phyloP scores from a whole-genome alignment of 306 rosid species.

The Oemleria cerasiformis region DNA sequence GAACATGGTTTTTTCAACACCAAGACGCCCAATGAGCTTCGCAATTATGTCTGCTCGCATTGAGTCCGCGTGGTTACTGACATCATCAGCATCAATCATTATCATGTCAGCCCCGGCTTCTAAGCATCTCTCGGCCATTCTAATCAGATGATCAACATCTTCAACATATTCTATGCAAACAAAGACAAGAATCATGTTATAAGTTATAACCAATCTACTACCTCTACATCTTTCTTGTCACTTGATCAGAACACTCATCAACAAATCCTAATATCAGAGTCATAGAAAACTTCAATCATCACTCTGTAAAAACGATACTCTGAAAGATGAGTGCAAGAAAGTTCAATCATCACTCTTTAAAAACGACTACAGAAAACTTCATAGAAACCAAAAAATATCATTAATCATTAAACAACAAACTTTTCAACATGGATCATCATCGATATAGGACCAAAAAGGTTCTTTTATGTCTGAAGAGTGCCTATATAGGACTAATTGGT shows the following conservation, averaged over 20 bases:
- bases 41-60: slow-evolving; percentile 76
- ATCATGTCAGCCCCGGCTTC: slow-evolving; percentile 98
- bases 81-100: slow-evolving; percentile 79
- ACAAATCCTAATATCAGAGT: background rate
- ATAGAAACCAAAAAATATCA: background rate
- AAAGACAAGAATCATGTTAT: background rate
- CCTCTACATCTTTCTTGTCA: background rate
- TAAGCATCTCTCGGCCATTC: slow-evolving; percentile 90
- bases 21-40: slow-evolving; percentile 85
- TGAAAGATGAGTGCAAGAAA: background rate
- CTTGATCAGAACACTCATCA: background rate
- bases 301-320: background rate
- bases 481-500: no score
- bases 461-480: no score
- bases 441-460: background rate
- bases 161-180: slow-evolving; percentile 67
- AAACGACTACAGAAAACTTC: background rate
- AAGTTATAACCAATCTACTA: background rate
- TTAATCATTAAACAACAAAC: background rate
- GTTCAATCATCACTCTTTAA: background rate
- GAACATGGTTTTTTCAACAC: slow-evolving; percentile 89
- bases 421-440: no score
- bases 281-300: background rate
- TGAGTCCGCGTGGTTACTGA: slow-evolving; percentile 53
- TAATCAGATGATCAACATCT: slow-evolving; percentile 81